Percentiles rank a stretch among this genome's conserved stretches.
phyloP scores from a whole-genome alignment of 1,284 basidiomycete species.

The Amylostereum chailletii region DNA sequence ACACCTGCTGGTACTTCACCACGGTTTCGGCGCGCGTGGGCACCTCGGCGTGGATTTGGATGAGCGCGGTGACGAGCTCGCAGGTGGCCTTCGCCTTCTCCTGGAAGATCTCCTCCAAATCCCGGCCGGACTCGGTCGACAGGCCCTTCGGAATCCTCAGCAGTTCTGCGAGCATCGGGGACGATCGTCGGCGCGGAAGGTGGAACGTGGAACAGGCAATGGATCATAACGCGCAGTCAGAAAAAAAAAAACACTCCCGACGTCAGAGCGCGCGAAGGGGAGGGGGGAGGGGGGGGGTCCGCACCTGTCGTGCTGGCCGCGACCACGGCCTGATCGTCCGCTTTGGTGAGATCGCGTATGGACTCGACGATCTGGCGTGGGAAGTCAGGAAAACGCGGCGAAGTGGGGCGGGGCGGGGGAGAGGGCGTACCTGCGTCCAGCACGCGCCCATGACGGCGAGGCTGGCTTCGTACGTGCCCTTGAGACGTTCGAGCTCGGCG shows the following conservation, averaged over 20 bases:
- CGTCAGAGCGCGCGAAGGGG: too few relatives aligned
- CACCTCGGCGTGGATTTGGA: constrained; percentile 33
- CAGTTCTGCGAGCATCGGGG: too few relatives aligned
- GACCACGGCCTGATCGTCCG: not conserved
- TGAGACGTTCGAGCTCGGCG: constrained; percentile 65
- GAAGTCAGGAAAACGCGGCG: too few relatives aligned
- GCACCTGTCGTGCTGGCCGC: not conserved
- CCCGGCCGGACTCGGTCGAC: constrained; percentile 35
- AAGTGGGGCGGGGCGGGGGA: constrained; percentile 1
- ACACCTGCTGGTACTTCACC: constrained; percentile 40
- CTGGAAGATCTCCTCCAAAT: constrained; percentile 40
- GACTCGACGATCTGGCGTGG: not conserved
- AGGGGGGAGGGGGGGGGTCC: not conserved
- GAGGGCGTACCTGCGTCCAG: constrained; percentile 70
- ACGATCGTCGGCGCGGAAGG: too few relatives aligned
- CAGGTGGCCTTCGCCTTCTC: constrained; percentile 52
- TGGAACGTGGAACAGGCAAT: too few relatives aligned
- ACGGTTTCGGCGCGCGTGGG: constrained; percentile 31
- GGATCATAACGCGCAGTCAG: too few relatives aligned
- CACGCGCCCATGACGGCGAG: constrained; percentile 81
- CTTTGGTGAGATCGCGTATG: not conserved
- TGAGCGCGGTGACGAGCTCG: constrained; percentile 50
- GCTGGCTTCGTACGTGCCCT: constrained; percentile 69
- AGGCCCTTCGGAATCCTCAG: constrained; percentile 11
- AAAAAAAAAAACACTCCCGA: too few relatives aligned